Conservation (phyloP, 2,329 filamentous ascomycete genomes). For the Colletotrichum sp. region DNA sequence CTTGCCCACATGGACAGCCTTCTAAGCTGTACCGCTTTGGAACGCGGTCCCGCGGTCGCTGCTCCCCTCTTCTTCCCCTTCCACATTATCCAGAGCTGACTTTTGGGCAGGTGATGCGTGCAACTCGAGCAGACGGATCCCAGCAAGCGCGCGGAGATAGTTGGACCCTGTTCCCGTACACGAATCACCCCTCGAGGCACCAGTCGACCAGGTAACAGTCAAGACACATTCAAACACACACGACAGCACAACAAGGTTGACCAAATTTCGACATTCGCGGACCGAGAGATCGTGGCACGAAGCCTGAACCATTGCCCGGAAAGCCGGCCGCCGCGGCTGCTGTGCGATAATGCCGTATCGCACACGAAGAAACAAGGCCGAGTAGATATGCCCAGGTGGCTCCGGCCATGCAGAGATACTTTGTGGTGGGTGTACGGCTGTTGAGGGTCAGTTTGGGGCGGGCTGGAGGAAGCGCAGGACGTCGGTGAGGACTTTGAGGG, state of each 20-base stretch:
- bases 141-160: background rate
- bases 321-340: background rate
- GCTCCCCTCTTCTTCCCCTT: background rate
- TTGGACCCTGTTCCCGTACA: background rate
- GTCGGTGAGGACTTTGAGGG: background rate
- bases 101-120: background rate
- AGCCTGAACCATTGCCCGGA: background rate
- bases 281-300: background rate
- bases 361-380: background rate
- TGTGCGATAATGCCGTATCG: background rate
- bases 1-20: background rate
- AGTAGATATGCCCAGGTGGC: background rate
- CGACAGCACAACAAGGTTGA: background rate
- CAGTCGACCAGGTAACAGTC: background rate
- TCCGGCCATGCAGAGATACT: background rate
- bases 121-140: background rate
- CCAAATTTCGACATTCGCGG: background rate
- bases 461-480: background rate
- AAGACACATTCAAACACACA: background rate
- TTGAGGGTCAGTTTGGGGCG: background rate
- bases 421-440: background rate
- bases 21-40: background rate
- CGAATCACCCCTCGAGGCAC: background rate
- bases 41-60: background rate
- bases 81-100: background rate